Percentiles rank a stretch among this genome's conserved stretches.
Conservation (phyloP, 2,329 filamentous ascomycete species). For the Mycogone perniciosa region DNA sequence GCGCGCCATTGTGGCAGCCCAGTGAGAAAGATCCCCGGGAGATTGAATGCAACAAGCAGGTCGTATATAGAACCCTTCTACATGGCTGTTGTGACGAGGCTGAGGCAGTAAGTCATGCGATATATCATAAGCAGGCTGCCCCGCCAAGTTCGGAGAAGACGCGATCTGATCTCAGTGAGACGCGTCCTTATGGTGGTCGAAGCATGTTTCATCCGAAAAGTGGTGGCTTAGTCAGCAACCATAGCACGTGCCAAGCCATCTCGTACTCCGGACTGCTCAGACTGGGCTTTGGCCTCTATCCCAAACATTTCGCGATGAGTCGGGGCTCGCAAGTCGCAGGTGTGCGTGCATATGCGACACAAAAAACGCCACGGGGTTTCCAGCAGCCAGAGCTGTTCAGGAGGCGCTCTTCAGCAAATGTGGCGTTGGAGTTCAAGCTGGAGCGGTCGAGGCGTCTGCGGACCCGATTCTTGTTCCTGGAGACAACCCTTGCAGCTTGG, state of each 20-base stretch:
- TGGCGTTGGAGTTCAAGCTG: no score
- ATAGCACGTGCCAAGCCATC: background rate
- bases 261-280: background rate
- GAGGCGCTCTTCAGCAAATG: no score
- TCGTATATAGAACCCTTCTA: conserved; percentile 8
- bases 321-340: no score
- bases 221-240: background rate
- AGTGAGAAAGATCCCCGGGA: background rate
- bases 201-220: background rate
- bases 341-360: no score
- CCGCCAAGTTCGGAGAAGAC: conserved; percentile 4
- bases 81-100: background rate
- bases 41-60: background rate
- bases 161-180: conserved; percentile 2
- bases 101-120: background rate
- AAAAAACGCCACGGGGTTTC: no score
- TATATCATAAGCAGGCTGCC: background rate
- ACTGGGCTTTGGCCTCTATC: background rate
- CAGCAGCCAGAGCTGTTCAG: no score
- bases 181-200: background rate
- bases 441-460: no score
- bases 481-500: no score
- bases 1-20: conserved; percentile 37
- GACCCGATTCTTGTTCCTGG: no score
- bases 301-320: no score